Percentiles rank a stretch among this genome's conserved stretches.
Conservation (phyloP, 2,329 filamentous ascomycete genomes). For the Ophiocordyceps polyrhachis-furcata region DNA sequence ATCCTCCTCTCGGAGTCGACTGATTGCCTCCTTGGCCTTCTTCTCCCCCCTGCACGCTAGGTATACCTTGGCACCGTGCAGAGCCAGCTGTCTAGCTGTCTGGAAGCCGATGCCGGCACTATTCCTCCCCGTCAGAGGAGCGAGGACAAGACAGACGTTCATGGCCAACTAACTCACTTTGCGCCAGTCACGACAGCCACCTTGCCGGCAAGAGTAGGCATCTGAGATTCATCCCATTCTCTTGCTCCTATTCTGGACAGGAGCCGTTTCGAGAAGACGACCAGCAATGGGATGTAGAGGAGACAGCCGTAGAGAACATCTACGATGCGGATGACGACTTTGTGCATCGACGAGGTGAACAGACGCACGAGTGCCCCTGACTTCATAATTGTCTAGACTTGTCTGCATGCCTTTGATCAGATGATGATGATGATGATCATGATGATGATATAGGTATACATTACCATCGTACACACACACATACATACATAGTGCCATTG, state of each 20-base stretch:
- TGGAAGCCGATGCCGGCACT: not conserved
- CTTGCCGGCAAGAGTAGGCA: not conserved
- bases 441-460: too few relatives aligned
- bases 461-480: too few relatives aligned
- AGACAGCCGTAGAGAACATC: not conserved
- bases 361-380: not conserved
- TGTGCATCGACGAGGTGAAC: not conserved
- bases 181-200: not conserved
- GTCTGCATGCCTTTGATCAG: too few relatives aligned
- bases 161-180: too few relatives aligned
- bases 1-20: not conserved
- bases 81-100: not conserved
- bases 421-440: too few relatives aligned
- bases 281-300: not conserved
- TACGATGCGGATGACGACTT: not conserved
- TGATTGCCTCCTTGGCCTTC: not conserved
- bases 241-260: not conserved
- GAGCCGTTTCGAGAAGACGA: not conserved
- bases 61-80: not conserved
- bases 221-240: not conserved
- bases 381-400: too few relatives aligned
- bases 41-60: not conserved
- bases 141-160: too few relatives aligned
- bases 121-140: not conserved
- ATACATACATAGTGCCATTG: too few relatives aligned